phyloP scores from a whole-genome alignment of 805 yeast genomes.

The Yamadazyma laniorum region DNA sequence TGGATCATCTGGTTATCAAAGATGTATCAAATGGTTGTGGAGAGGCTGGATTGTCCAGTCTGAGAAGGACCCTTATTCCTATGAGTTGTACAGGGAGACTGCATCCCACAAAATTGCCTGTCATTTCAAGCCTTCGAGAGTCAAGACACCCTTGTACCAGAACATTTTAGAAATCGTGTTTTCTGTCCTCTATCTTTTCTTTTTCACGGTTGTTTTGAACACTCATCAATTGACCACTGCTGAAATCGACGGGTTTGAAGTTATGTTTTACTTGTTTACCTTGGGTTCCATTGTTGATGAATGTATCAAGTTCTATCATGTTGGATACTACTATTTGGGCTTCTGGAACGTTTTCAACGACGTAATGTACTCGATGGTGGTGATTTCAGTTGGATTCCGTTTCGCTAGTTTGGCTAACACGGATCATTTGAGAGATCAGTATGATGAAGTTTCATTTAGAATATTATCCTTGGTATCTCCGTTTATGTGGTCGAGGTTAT shows the following conservation, averaged over 20 bases:
- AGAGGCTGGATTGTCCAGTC: conserved; percentile 88
- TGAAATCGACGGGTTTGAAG: conserved; percentile 47
- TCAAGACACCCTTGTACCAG: conserved; percentile 83
- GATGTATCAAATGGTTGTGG: conserved; percentile 90
- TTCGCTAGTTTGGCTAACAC: conserved; percentile 35
- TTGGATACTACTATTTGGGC: conserved; percentile 68
- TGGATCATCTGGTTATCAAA: conserved; percentile 77
- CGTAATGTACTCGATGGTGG: conserved; percentile 56
- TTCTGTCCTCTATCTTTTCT: conserved; percentile 57
- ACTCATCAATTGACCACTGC: conserved; percentile 42
- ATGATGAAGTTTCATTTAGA: conserved; percentile 64
- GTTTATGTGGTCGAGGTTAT: conserved; percentile 77
- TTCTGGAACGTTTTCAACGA: conserved; percentile 83
- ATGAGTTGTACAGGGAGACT: conserved; percentile 60
- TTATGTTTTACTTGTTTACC: conserved; percentile 62
- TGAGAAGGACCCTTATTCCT: conserved; percentile 64
- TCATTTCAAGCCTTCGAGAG: conserved; percentile 80
- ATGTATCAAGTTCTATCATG: conserved; percentile 65
- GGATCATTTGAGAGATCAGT: conserved; percentile 21
- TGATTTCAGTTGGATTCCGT: conserved; percentile 55
- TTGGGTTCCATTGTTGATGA: conserved; percentile 69
- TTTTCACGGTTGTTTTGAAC: conserved; percentile 66
- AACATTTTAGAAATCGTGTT: conserved; percentile 67
- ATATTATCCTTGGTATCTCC: conserved; percentile 80
- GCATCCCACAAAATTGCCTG: conserved; percentile 50